These are phyloP conservation scores for Tetrapisispora nanseiensis DNA, from an alignment of 805 yeast species.

Conservation along the genomic window DNA sequence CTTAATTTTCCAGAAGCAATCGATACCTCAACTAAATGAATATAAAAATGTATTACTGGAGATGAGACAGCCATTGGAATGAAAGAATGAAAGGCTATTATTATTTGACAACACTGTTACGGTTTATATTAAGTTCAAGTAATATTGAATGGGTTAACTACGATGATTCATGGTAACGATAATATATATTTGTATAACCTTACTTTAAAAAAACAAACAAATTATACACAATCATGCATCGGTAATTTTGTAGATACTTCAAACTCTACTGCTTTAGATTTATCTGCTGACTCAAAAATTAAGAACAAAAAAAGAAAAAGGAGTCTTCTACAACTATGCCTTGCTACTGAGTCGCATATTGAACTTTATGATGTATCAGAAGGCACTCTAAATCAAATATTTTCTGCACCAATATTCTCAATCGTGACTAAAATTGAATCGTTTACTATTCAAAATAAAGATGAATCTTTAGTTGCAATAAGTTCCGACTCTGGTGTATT, in stretches of 20 bases:
- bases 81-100: too few relatives aligned
- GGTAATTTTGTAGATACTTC: constrained; percentile 53
- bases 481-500: constrained; percentile 77
- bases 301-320: constrained; percentile 2
- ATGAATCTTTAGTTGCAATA: constrained; percentile 49
- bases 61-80: too few relatives aligned
- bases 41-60: too few relatives aligned
- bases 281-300: not conserved
- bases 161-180: constrained; percentile 1
- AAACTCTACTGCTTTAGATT: not conserved
- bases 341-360: constrained; percentile 24
- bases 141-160: too few relatives aligned
- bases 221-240: constrained; percentile 44
- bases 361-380: constrained; percentile 36
- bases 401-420: constrained; percentile 44
- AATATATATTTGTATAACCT: constrained; percentile 51
- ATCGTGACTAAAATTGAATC: constrained; percentile 44
- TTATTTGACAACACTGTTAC: too few relatives aligned
- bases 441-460: constrained; percentile 44
- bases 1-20: too few relatives aligned
- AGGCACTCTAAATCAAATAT: constrained; percentile 42
- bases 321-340: constrained; percentile 22
- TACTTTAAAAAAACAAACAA: constrained; percentile 55
- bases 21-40: too few relatives aligned
- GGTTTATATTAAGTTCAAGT: too few relatives aligned